Base-by-base conservation (phyloP, 495 filamentous ascomycete genomes). In the Aspergillus leporis region DNA sequence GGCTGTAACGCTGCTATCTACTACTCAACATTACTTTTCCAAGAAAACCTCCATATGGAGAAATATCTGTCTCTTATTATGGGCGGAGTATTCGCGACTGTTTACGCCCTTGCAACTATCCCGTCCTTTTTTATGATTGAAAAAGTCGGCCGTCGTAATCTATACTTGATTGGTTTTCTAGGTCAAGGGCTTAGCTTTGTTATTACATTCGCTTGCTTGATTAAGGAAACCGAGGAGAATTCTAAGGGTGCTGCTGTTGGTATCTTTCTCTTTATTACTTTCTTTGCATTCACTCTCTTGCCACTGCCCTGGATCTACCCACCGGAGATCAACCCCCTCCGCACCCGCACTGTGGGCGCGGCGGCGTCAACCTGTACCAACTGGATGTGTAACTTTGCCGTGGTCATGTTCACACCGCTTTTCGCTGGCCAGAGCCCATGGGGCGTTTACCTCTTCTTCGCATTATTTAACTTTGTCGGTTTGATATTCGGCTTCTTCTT, bases 401-500 rank as follows among this genome's bases (percentile, higher is more conserved):
- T 86, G 30, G 77, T 80, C 18, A 77, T 83, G 73, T 77, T 84
- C 60, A 86, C 83, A 0, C 81, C 80, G 5, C 65, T 77, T 13
- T 62, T 62, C 13, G 32, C 68, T 21, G 38, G 57, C 19, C 88
- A 85, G 5, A 85, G 38, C 48, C 36, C n/a, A 22, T 64, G 46
- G 46, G 40, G 48, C 22, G 50, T 60, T 14, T 60, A 63, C 53
- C 67, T 75, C 47, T 87, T 91, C 81, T 91, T 90, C 65, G 86
- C 86, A 5, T 66, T 78, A 34, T 69, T 89, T 53, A 92, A 92
- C 71, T 84, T 82, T 40, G 73, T 71, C 66, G 89, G 87, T 73
- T 58, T 91, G 13, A 87, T 87, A 2, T 67, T 73, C 61, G 65
- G 65, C 54, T 91, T 81, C 72, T 86, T 88, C 76, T 88, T 85